Evolutionary conservation across 805 yeast species (phyloP), one percentile per base, ranked within the genome.

Genomic region (Isabelozyma rhagii): DNA sequence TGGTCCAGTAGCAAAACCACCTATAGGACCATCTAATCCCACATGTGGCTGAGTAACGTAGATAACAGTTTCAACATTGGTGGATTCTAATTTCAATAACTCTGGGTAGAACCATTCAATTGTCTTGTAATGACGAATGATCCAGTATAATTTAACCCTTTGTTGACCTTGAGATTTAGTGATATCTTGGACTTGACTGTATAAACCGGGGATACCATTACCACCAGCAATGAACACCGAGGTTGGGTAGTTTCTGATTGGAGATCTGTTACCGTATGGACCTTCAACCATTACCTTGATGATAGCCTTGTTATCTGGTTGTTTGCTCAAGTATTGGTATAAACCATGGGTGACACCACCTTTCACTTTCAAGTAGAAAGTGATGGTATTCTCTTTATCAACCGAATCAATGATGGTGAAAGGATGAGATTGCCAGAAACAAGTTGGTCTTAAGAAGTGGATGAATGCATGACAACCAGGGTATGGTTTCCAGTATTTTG

Each of bases 371-470:
- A 81, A 67, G 46, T 73, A 66, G 45, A 84, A 71, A 29, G 78
- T 77, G 43, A 72, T 64, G 50, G 75, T 71, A 39, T 81, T 27
- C 13, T 39, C 44, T 6, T 49, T 47, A 15, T 45, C 39, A 3
- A 53, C 50, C 11, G 55, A 43, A 41, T 57, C 57, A 41, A 72
- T 71, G 40, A 72, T 57, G 31, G 78, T 69, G 60, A 75, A 75
- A 6, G 78, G 78, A 57, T 74, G 78, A 9, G 77, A 68, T 57
- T 74, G 77, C 77, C 78, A 74, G 65, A 72, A 74, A 51, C 66
- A 63, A 3, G 68, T 55, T 14, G 75, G 69, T 53, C 71, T 60
- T 39, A 72, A 47, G 59, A 74, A 73, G 57, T 71, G 67, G 41
- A 74, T 61, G 60, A 57, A 75, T 1, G 75, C 72, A 57, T 65